These are phyloP conservation scores for Aspergillus funiculosus DNA, from an alignment of 495 filamentous ascomycete genomes.

Conservation along the genomic window DNA sequence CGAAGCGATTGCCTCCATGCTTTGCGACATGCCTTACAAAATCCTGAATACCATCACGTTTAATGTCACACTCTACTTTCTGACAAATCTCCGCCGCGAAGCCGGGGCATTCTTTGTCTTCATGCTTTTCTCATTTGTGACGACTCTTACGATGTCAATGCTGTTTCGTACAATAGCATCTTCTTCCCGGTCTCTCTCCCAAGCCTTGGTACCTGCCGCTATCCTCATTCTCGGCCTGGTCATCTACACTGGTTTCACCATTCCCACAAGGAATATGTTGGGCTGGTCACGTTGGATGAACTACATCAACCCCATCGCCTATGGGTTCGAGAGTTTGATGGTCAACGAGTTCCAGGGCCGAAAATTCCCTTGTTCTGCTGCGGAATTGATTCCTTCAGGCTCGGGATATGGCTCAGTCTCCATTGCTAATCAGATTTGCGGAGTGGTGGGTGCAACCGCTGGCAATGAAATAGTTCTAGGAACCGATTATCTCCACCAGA, in stretches of 20 bases:
- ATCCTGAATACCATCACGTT: slow-evolving; percentile 47
- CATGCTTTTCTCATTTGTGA: slow-evolving; percentile 50
- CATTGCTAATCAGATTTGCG: slow-evolving; percentile 38
- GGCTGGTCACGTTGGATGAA: slow-evolving; percentile 53
- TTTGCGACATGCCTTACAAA: slow-evolving; percentile 58
- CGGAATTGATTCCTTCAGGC: slow-evolving; percentile 39
- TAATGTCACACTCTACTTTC: slow-evolving; percentile 57
- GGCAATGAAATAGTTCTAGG: slow-evolving; percentile 45
- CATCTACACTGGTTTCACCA: slow-evolving; percentile 51
- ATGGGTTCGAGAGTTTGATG: slow-evolving; percentile 47
- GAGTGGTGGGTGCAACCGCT: slow-evolving; percentile 48
- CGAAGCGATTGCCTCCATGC: slow-evolving; percentile 56
- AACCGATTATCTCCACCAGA: slow-evolving; percentile 46
- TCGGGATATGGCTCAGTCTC: slow-evolving; percentile 20
- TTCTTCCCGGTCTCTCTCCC: slow-evolving; percentile 46
- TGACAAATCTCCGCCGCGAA: slow-evolving; percentile 49
- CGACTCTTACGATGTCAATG: slow-evolving; percentile 56
- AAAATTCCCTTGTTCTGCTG: slow-evolving; percentile 45
- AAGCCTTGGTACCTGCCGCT: slow-evolving; percentile 49
- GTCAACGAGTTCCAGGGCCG: slow-evolving; percentile 58
- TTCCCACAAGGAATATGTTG: slow-evolving; percentile 47
- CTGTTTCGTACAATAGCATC: slow-evolving; percentile 50
- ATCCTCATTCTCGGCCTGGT: slow-evolving; percentile 47
- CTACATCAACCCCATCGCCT: slow-evolving; percentile 46
- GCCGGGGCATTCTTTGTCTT: slow-evolving; percentile 55